A percentile compares a stretch with the other conserved stretches of the same genome.
phyloP scores from a whole-genome alignment of 2,329 filamentous ascomycete species.

The Aschersonia sp. region DNA sequence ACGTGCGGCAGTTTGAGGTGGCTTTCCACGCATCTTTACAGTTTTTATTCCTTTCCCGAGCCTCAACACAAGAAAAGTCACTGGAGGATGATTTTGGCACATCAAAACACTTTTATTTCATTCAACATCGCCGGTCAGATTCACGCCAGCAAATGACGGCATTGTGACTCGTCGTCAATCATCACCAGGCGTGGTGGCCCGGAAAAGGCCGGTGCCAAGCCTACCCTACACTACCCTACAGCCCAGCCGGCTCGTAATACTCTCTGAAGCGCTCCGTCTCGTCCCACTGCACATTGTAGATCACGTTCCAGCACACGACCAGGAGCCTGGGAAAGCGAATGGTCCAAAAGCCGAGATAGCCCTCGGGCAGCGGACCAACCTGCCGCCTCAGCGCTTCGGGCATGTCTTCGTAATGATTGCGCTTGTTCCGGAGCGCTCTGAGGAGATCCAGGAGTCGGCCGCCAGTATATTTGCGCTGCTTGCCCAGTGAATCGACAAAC shows the following conservation, averaged over 20 bases:
- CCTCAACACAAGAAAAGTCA: neutral
- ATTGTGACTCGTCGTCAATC: too few relatives aligned
- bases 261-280: constrained; percentile 52
- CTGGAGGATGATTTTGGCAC: too few relatives aligned
- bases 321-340: constrained; percentile 63
- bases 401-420: constrained; percentile 97
- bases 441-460: constrained; percentile 71
- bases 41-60: too few relatives aligned
- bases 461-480: constrained; percentile 90
- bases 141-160: too few relatives aligned
- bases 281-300: constrained; percentile 51
- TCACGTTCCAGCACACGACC: constrained; percentile 63
- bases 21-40: too few relatives aligned
- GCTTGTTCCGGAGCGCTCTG: constrained; percentile 84
- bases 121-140: too few relatives aligned
- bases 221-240: constrained; percentile 8
- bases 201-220: neutral
- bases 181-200: too few relatives aligned
- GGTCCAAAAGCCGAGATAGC: constrained; percentile 77
- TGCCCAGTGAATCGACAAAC: constrained; percentile 81
- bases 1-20: neutral
- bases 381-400: constrained; percentile 54
- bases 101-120: too few relatives aligned
- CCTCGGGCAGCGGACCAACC: constrained; percentile 63
- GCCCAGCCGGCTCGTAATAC: constrained; percentile 45